These are phyloP conservation scores for Monilinia laxa DNA, from an alignment of 2,329 filamentous ascomycete species.

Conservation along the genomic window DNA sequence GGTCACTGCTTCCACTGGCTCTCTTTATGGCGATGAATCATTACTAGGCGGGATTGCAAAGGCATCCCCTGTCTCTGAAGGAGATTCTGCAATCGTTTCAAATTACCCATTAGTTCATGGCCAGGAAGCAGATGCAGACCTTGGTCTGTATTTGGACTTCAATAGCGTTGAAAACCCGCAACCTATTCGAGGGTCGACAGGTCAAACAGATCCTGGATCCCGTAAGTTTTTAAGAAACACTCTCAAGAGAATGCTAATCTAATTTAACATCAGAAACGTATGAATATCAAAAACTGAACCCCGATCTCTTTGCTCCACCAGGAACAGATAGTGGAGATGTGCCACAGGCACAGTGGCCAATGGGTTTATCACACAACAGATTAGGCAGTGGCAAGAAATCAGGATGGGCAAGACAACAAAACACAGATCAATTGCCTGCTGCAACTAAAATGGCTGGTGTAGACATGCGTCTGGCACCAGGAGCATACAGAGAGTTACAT, in stretches of 20 bases:
- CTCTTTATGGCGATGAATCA: conserved; percentile 44
- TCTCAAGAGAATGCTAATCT: neutral
- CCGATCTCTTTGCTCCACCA: conserved; percentile 54
- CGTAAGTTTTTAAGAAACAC: conserved; percentile 24
- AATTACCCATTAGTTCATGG: conserved; percentile 48
- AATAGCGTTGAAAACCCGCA: conserved; percentile 52
- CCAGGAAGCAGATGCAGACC: conserved; percentile 50
- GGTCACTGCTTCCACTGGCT: conserved; percentile 43
- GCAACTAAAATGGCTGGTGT: conserved; percentile 55
- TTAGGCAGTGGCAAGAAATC: conserved; percentile 41
- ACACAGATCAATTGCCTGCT: conserved; percentile 50
- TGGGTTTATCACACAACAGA: conserved; percentile 52
- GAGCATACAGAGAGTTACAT: conserved; percentile 62
- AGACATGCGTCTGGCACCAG: conserved; percentile 56
- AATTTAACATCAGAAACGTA: conserved; percentile 41
- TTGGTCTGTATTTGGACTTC: conserved; percentile 56
- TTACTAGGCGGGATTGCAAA: conserved; percentile 46
- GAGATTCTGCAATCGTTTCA: conserved; percentile 44
- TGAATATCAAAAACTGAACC: conserved; percentile 53
- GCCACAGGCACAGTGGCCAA: conserved; percentile 52
- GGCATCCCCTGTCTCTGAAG: conserved; percentile 43
- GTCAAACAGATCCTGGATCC: conserved; percentile 53
- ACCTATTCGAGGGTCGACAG: conserved; percentile 52
- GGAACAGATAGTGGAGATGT: conserved; percentile 52
- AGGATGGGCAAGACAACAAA: conserved; percentile 60